Conservation (phyloP, 768 basidiomycete species). For the Tubosaeta brunneosetosa region DNA sequence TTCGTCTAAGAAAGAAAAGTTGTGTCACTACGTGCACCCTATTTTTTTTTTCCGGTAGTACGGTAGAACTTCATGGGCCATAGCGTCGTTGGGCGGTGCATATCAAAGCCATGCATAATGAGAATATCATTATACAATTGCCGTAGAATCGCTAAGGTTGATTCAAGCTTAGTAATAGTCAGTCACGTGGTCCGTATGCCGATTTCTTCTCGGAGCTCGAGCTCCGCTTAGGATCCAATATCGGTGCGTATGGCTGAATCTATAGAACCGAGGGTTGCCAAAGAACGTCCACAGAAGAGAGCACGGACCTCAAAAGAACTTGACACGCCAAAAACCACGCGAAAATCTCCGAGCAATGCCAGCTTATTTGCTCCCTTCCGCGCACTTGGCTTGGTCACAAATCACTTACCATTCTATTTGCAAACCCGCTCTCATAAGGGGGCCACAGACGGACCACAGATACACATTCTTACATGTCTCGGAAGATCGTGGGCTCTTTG, state of each 20-base stretch:
- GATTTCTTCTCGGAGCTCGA: too few relatives aligned
- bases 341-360: constrained; percentile 16
- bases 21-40: too few relatives aligned
- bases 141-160: too few relatives aligned
- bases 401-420: constrained; percentile 82
- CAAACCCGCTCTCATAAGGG: constrained; percentile 85
- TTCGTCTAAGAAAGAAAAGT: too few relatives aligned
- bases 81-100: too few relatives aligned
- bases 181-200: constrained; percentile 19
- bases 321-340: neutral
- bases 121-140: too few relatives aligned
- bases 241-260: constrained; percentile 13
- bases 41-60: too few relatives aligned
- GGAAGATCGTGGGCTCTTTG: constrained; percentile 92
- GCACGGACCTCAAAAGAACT: constrained; percentile 10
- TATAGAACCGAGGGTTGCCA: constrained; percentile 12
- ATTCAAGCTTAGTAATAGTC: neutral
- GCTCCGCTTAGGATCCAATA: neutral
- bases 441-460: constrained; percentile 73
- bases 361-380: constrained; percentile 88
- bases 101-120: too few relatives aligned
- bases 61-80: too few relatives aligned
- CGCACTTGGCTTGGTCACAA: constrained; percentile 91
- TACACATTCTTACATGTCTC: constrained; percentile 82
- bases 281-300: constrained; percentile 25